phyloP scores from a whole-genome alignment of 495 filamentous ascomycete species.

The Immersiella caudata region DNA sequence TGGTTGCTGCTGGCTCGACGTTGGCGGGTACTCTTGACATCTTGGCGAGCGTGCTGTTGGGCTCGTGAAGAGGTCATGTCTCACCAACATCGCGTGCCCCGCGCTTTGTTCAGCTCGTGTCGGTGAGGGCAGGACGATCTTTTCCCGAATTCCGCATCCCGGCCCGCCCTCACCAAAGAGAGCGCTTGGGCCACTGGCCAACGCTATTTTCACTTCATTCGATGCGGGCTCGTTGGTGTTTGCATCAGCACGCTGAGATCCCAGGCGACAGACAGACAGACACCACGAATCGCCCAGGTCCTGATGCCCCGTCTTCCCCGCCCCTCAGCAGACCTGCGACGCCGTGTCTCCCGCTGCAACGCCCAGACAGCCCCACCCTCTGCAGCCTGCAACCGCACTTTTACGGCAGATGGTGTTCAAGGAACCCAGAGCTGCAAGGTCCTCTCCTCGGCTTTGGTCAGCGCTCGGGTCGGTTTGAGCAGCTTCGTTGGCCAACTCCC shows the following conservation, averaged over 20 bases:
- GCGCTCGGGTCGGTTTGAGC: background rate
- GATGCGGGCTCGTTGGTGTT: background rate
- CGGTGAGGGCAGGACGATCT: conserved; percentile 8
- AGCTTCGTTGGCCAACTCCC: background rate
- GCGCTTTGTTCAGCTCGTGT: conserved; percentile 14
- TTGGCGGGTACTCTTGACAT: background rate
- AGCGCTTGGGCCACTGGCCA: conserved; percentile 3
- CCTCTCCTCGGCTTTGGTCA: background rate
- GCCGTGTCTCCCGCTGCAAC: background rate
- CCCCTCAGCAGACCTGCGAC: background rate
- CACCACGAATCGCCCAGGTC: background rate
- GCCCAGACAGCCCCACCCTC: background rate
- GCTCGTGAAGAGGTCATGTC: background rate
- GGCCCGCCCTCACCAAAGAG: too few relatives aligned
- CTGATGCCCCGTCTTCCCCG: background rate
- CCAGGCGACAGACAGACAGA: background rate
- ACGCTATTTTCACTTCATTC: background rate
- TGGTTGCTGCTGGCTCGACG: background rate
- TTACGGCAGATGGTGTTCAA: background rate
- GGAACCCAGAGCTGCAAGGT: background rate
- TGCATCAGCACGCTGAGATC: background rate
- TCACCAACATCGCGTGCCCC: conserved; percentile 9
- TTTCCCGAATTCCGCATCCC: conserved; percentile 2
- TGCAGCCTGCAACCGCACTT: background rate
- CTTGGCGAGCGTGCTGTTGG: background rate